phyloP scores from a whole-genome alignment of 139 green algal species.

The Volvox reticuliferus region DNA sequence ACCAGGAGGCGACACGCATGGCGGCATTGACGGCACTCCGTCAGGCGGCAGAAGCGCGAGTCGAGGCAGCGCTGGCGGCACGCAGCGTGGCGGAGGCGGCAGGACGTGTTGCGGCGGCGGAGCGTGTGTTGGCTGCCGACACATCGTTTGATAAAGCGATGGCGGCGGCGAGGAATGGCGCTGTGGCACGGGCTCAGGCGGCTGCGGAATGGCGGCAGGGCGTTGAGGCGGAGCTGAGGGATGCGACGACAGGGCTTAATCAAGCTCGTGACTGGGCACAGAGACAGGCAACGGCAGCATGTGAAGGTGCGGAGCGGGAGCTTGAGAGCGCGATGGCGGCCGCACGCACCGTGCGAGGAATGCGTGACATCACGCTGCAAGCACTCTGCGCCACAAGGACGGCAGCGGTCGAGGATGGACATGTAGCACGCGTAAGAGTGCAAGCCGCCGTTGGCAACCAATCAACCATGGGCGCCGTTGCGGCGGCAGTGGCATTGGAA shows the following conservation, averaged over 20 bases:
- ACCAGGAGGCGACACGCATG: not conserved
- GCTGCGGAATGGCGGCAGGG: not conserved
- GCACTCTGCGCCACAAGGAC: not conserved
- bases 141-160: not conserved
- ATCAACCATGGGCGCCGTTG: not conserved
- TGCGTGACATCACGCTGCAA: not conserved
- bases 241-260: not conserved
- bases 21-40: not conserved
- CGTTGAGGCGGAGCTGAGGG: not conserved
- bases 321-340: not conserved
- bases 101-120: not conserved
- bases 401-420: not conserved
- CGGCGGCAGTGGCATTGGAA: not conserved
- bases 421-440: not conserved
- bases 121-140: not conserved
- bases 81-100: not conserved
- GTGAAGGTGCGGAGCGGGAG: not conserved
- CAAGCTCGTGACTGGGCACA: not conserved
- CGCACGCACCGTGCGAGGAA: not conserved
- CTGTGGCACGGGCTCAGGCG: not conserved
- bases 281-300: not conserved
- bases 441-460: not conserved
- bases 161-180: not conserved
- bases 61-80: not conserved
- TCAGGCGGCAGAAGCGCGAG: not conserved